Percentiles rank a stretch among this genome's conserved stretches.
These are phyloP conservation scores for Cytospora leucostoma DNA, from an alignment of 2,329 filamentous ascomycete genomes.

Conservation along the genomic window DNA sequence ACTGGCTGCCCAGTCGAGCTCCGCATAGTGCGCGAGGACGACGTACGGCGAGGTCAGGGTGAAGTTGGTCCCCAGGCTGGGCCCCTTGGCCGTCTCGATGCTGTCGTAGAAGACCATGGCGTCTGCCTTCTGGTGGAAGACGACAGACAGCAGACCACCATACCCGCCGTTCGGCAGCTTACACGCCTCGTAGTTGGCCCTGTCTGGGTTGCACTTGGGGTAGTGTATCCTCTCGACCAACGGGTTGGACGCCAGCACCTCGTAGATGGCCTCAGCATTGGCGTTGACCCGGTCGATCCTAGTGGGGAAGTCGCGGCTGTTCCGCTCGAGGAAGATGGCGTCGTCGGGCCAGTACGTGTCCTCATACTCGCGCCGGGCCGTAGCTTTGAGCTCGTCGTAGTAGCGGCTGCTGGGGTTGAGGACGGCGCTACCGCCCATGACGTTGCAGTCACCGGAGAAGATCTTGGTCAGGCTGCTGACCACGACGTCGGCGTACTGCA, in stretches of 20 bases:
- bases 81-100: conserved; percentile 87
- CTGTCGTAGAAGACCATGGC: conserved; percentile 83
- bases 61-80: conserved; percentile 95
- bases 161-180: conserved; percentile 77
- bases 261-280: conserved; percentile 82
- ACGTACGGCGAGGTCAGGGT: conserved; percentile 91
- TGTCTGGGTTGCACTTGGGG: conserved; percentile 74
- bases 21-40: conserved; percentile 84
- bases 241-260: conserved; percentile 62
- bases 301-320: conserved; percentile 86
- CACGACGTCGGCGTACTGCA: conserved; percentile 86
- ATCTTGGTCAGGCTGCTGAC: conserved; percentile 96
- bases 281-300: conserved; percentile 82
- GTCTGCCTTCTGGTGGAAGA: conserved; percentile 69
- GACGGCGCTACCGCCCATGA: conserved; percentile 85
- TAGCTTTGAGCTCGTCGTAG: conserved; percentile 68
- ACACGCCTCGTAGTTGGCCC: conserved; percentile 75
- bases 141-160: conserved; percentile 83
- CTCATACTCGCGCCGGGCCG: conserved; percentile 69
- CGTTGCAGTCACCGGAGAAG: conserved; percentile 96
- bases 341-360: conserved; percentile 96
- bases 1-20: conserved; percentile 84
- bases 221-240: conserved; percentile 81
- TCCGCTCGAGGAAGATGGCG: conserved; percentile 90
- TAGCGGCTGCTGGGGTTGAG: conserved; percentile 67